Evolutionary conservation across 495 filamentous ascomycete genomes (phyloP).

Genomic region (Hyaloscypha finlandica): DNA sequence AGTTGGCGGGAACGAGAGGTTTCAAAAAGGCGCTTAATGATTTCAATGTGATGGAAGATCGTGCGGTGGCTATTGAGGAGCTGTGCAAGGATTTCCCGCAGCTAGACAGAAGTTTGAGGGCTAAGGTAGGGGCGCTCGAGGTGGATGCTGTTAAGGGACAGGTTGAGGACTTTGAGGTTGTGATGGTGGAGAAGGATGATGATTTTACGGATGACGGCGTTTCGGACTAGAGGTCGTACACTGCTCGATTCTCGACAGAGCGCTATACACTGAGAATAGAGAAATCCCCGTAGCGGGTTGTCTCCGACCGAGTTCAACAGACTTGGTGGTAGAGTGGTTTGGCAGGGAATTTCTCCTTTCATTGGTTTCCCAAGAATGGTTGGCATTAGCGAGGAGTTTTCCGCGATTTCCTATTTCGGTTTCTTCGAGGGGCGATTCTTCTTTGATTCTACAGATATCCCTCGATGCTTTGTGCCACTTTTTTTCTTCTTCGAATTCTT

Average conservation of each 20-base stretch:
- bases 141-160: not conserved
- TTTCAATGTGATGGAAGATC: not conserved
- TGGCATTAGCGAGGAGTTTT: not conserved
- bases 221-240: not conserved
- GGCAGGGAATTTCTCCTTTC: not conserved
- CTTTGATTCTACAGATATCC: no score
- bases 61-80: not conserved
- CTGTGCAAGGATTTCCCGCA: not conserved
- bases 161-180: not conserved
- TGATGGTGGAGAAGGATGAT: not conserved
- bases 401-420: not conserved
- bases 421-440: not conserved
- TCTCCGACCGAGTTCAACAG: no score
- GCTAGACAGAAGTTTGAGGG: not conserved
- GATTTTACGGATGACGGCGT: not conserved
- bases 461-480: no score
- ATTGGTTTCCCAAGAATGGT: not conserved
- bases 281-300: no score
- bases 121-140: not conserved
- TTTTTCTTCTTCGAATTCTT: no score
- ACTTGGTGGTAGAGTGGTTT: not conserved
- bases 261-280: no score
- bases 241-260: no score
- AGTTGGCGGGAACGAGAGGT: not conserved
- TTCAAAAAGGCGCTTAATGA: not conserved